Evolutionary conservation across 192 early-diverging fungal genomes (phyloP).

Genomic region (Cladochytrium replicatum): DNA sequence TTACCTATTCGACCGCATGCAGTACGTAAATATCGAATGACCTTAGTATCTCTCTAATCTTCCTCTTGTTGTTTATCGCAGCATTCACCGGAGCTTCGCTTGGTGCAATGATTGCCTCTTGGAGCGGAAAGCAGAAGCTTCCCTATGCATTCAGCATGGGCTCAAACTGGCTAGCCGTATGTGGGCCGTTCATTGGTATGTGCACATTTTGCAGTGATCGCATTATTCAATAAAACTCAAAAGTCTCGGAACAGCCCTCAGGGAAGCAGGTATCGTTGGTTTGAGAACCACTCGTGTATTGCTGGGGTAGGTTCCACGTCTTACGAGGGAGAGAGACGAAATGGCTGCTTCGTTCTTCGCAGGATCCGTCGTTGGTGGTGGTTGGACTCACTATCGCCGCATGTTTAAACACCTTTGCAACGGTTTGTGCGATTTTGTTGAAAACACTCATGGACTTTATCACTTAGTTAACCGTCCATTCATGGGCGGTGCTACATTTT

Average conservation of each 20-base stretch:
- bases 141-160: conserved; percentile 30
- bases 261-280: conserved; percentile 10
- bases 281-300: too few relatives aligned
- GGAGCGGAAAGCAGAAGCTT: background rate
- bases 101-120: conserved; percentile 7
- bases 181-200: conserved; percentile 33
- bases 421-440: background rate
- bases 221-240: conserved; percentile 23
- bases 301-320: conserved; percentile 7
- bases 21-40: too few relatives aligned
- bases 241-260: conserved; percentile 11
- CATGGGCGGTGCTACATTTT: background rate
- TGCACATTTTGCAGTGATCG: conserved; percentile 9
- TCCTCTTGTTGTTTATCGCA: too few relatives aligned
- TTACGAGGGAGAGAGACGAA: conserved; percentile 27
- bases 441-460: background rate
- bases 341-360: conserved; percentile 20
- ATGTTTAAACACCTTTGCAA: too few relatives aligned
- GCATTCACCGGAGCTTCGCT: conserved; percentile 11
- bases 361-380: conserved; percentile 23
- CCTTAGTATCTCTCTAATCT: too few relatives aligned
- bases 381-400: conserved; percentile 26
- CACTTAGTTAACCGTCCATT: background rate
- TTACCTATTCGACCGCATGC: too few relatives aligned
- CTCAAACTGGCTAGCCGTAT: conserved; percentile 28